Conservation (phyloP, 495 filamentous ascomycete species). For the Parmelia sp. region DNA sequence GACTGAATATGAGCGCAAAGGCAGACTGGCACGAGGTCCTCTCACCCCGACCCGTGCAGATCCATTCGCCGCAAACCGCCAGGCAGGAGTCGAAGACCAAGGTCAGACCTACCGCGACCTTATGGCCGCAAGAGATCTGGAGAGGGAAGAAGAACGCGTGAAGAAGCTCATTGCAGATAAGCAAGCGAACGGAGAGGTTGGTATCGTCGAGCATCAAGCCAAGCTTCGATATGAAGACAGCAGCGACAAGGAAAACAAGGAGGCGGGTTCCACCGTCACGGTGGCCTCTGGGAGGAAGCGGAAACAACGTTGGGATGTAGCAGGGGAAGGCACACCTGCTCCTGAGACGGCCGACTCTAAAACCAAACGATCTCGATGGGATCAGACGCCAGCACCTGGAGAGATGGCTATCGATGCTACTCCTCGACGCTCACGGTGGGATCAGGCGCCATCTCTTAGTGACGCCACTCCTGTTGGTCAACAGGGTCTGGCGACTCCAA, state of each 20-base stretch:
- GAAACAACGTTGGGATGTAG: conserved; percentile 91
- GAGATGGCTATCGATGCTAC: conserved; percentile 46
- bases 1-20: conserved; percentile 90
- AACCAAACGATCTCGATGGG: conserved; percentile 82
- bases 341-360: conserved; percentile 49
- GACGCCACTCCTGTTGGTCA: conserved; percentile 78
- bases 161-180: conserved; percentile 73
- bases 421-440: conserved; percentile 77
- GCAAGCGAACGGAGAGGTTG: conserved; percentile 56
- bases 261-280: conserved; percentile 61
- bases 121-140: conserved; percentile 85
- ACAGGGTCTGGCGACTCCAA: conserved; percentile 75
- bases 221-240: conserved; percentile 61
- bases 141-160: conserved; percentile 91
- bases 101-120: conserved; percentile 82
- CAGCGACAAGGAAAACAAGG: conserved; percentile 62
- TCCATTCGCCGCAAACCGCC: conserved; percentile 71
- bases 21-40: conserved; percentile 71
- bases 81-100: conserved; percentile 59
- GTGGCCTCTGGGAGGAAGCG: conserved; percentile 64
- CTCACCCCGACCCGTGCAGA: conserved; percentile 85
- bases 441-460: conserved; percentile 63
- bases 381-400: conserved; percentile 66
- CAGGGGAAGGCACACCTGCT: conserved; percentile 41
- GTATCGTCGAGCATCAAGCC: conserved; percentile 56